These are phyloP conservation scores for Plasmodium inui DNA, from an alignment of 169 alveolate species.

Conservation along the genomic window DNA sequence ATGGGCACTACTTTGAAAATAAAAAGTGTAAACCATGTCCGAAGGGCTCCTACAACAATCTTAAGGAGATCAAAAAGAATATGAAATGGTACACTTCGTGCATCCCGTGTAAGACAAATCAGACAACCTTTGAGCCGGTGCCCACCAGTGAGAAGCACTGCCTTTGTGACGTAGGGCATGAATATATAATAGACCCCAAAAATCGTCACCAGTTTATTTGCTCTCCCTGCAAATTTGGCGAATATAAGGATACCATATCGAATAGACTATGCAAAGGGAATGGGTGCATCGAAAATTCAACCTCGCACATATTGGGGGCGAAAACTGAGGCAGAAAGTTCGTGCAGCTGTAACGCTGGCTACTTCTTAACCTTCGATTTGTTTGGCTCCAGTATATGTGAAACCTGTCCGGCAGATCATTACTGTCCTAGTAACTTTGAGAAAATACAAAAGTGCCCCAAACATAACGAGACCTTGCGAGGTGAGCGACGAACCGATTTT, in stretches of 20 bases:
- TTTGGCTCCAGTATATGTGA: neutral
- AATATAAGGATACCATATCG: constrained; percentile 78
- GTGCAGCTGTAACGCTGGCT: constrained; percentile 78
- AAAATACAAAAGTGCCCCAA: constrained; percentile 37
- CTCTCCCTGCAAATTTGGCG: constrained; percentile 63
- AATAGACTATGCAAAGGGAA: constrained; percentile 76
- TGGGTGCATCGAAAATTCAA: constrained; percentile 74
- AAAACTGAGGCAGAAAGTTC: constrained; percentile 37
- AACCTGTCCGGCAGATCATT: constrained; percentile 13
- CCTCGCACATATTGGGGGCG: constrained; percentile 70
- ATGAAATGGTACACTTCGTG: constrained; percentile 40
- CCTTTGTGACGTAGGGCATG: constrained; percentile 79
- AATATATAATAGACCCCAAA: constrained; percentile 37
- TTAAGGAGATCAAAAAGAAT: constrained; percentile 72
- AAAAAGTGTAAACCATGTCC: constrained; percentile 83
- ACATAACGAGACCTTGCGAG: constrained; percentile 15
- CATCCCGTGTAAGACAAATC: constrained; percentile 78
- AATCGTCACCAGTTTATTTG: constrained; percentile 40
- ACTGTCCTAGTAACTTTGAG: constrained; percentile 19
- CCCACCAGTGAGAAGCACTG: constrained; percentile 70
- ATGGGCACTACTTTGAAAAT: constrained; percentile 65
- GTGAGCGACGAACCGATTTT: constrained; percentile 4
- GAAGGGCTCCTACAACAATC: constrained; percentile 85
- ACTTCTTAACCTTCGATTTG: constrained; percentile 9
- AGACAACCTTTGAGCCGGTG: constrained; percentile 77